Percentiles rank a stretch among this genome's conserved stretches.
Evolutionary conservation across 202 grass and related monocot genomes (phyloP).

Genomic region (Zoysia matrella): DNA sequence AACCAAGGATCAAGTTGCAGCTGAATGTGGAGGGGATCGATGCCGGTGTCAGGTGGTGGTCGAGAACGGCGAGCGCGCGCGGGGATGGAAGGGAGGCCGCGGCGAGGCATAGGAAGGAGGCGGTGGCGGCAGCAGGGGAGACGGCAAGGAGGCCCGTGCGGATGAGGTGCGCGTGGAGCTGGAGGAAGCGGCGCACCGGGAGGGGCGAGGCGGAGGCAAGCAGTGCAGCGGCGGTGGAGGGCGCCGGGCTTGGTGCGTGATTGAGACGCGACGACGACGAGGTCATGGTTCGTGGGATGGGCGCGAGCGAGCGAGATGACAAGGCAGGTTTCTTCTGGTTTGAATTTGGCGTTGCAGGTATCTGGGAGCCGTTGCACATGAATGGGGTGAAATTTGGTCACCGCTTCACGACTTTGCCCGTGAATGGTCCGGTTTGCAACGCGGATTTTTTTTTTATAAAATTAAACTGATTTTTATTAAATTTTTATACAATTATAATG

Average conservation of each 20-base stretch:
- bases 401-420: too few species aligned
- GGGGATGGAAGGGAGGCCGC: slow-evolving; percentile 40
- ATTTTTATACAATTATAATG: too few species aligned
- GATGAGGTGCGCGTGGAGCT: slow-evolving; percentile 66
- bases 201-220: slow-evolving; percentile 45
- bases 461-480: too few species aligned
- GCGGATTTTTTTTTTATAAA: too few species aligned
- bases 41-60: slow-evolving; percentile 38
- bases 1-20: slow-evolving; percentile 60
- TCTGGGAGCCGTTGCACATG: too few species aligned
- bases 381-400: too few species aligned
- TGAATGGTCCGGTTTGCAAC: too few species aligned
- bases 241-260: not conserved
- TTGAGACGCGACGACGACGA: not conserved
- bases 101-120: slow-evolving; percentile 52
- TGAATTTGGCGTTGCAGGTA: too few species aligned
- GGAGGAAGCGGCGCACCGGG: slow-evolving; percentile 40
- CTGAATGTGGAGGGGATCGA: slow-evolving; percentile 51
- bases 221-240: slow-evolving; percentile 15
- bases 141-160: slow-evolving; percentile 46
- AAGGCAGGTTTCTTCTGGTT: not conserved
- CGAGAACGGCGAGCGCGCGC: slow-evolving; percentile 31
- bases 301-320: not conserved
- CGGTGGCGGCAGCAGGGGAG: slow-evolving; percentile 13
- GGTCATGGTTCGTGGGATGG: slow-evolving; percentile 34